Base-by-base conservation (phyloP, 164 flowering plant genomes). In the Protea cynaroides region DNA sequence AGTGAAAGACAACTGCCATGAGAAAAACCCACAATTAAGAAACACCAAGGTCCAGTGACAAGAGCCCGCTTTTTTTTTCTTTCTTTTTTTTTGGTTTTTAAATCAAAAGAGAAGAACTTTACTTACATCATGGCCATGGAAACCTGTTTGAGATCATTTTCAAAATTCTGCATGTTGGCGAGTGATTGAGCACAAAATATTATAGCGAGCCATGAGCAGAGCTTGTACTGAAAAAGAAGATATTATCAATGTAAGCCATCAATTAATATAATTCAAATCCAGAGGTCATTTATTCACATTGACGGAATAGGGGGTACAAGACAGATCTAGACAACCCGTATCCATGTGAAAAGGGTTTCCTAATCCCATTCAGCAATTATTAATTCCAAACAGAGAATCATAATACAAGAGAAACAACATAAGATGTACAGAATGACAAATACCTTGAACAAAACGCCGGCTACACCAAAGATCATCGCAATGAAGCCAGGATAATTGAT, bases 51-150 rank as follows among this genome's bases (percentile, higher is more conserved):
- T 60, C 12, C 23, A 23, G n/a, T n/a, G n/a, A n/a, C n/a, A n/a
- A n/a, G n/a, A n/a, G n/a, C n/a, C n/a, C n/a, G n/a, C n/a, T n/a
- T n/a, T n/a, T n/a, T n/a, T n/a, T n/a, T n/a, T n/a, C n/a, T n/a
- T n/a, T n/a, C n/a, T n/a, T n/a, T n/a, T n/a, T n/a, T n/a, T n/a
- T n/a, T n/a, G n/a, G n/a, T n/a, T n/a, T n/a, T n/a, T n/a, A n/a
- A n/a, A n/a, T n/a, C n/a, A n/a, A n/a, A n/a, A n/a, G 9, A 55
- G 22, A 34, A 36, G 19, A 57, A 12, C 19, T 62, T 6, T 56
- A 83, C 86, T 80, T 72, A 93, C 98, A 90, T 93, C 84, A 87
- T 81, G 54, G 94, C 98, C 96, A 90, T 90, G 54, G 92, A 82
- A 68, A 89, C 80, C 79, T 93, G 97, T 64, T 90, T 90, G 23